Evolutionary conservation across 2,329 filamentous ascomycete species (phyloP), one percentile per base, ranked within the genome.

Genomic region (Pezizomycotina sp.): DNA sequence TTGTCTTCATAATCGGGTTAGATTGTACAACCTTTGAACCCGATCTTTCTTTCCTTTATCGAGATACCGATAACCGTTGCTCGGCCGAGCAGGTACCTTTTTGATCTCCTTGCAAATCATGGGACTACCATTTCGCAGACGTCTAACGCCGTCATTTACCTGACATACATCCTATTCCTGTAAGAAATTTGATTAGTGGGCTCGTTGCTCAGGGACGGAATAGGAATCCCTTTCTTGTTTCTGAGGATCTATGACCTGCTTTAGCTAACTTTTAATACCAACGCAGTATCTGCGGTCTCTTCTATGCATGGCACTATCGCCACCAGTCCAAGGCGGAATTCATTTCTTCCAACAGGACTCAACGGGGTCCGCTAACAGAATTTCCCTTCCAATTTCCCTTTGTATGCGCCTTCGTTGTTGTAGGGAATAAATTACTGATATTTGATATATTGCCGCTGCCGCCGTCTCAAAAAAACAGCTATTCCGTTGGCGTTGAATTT

Each of bases 401-500:
- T 36, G 29, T 20, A 27, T 26, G n/a, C n/a, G n/a, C n/a, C n/a
- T n/a, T n/a, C n/a, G n/a, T n/a, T n/a, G n/a, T n/a, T n/a, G n/a
- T n/a, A n/a, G n/a, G n/a, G 14, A 34, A 12, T 19, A 40, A 12
- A 16, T 18, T 13, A 14, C 8, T 16, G n/a, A 13, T 8, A 24
- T 22, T 32, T 18, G 21, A 24, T 9, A 14, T 19, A 24, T 5
- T 5, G 26, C 10, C 19, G 14, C 26, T n/a, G 10, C 4, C 5
- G n/a, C n/a, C n/a, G n/a, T 45, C 18, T 31, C 23, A 27, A 26
- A 12, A 35, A n/a, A 42, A 14, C 52, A 89, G 80, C 77, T 48
- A 62, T 82, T 48, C 80, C 80, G 50, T 63, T 89, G 59, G 78
- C 80, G 58, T 66, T 89, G 55, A 89, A 89, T 62, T 89, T 89